Conservation (phyloP, 192 early-diverging fungal species). For the Dissophora globulifera region DNA sequence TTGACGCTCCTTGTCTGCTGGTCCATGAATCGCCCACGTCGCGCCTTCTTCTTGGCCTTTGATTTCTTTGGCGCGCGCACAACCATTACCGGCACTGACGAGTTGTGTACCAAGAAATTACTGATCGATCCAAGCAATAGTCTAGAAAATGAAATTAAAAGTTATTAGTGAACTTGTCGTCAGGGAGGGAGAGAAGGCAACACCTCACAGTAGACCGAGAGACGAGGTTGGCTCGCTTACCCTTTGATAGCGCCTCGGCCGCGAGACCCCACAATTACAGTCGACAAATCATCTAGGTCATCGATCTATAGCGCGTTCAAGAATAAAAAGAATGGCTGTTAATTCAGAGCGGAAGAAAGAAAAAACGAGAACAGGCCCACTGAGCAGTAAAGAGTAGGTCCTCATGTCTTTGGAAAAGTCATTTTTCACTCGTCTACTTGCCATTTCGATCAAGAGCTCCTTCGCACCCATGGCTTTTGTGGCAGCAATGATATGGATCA, state of each 20-base stretch:
- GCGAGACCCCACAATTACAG: conserved; percentile 59
- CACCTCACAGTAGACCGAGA: background rate
- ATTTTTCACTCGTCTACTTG: background rate
- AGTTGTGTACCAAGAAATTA: conserved; percentile 65
- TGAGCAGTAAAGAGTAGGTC: background rate
- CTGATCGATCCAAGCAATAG: conserved; percentile 62
- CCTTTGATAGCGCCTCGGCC: conserved; percentile 57
- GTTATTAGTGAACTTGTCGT: too few relatives aligned
- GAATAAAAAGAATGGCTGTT: too few relatives aligned
- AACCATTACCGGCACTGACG: conserved; percentile 62
- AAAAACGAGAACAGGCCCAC: too few relatives aligned
- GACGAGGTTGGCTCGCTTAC: conserved; percentile 26
- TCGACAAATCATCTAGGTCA: conserved; percentile 52
- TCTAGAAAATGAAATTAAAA: conserved; percentile 25
- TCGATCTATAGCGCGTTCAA: conserved; percentile 41
- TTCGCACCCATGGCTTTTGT: conserved; percentile 50
- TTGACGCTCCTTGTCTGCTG: conserved; percentile 34
- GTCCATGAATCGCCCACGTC: conserved; percentile 17
- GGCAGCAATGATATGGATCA: conserved; percentile 52
- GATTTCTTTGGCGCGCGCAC: conserved; percentile 55
- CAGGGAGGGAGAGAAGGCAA: too few relatives aligned
- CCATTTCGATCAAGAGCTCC: conserved; percentile 49
- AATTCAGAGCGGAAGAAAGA: too few relatives aligned
- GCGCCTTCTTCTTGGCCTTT: conserved; percentile 46
- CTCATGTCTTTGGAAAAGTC: background rate